Conservation (phyloP, 805 yeast genomes). For the Kluyveromyces nonfermentans region DNA sequence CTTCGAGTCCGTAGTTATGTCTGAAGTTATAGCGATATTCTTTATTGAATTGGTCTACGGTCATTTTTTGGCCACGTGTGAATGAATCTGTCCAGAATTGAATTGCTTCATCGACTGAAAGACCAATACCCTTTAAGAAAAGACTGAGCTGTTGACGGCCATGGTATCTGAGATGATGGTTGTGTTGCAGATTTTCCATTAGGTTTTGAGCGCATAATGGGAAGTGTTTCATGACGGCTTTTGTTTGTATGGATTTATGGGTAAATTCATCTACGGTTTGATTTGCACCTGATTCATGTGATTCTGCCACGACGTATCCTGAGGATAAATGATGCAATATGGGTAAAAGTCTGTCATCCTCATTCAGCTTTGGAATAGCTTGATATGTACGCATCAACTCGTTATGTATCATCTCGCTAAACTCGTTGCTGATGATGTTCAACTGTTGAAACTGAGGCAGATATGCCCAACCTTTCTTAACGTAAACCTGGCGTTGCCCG, state of each 20-base stretch:
- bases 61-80: constrained; percentile 42
- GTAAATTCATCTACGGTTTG: constrained; percentile 42
- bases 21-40: constrained; percentile 84
- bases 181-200: constrained; percentile 47
- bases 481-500: constrained; percentile 57
- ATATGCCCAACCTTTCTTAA: constrained; percentile 67
- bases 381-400: constrained; percentile 63
- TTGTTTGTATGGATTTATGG: constrained; percentile 48
- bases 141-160: constrained; percentile 82
- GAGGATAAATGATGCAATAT: constrained; percentile 68
- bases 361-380: constrained; percentile 75
- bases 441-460: constrained; percentile 77
- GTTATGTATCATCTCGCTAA: constrained; percentile 39
- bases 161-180: constrained; percentile 68
- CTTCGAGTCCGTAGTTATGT: constrained; percentile 88
- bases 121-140: constrained; percentile 84
- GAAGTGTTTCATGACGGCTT: constrained; percentile 50
- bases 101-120: constrained; percentile 78
- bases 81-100: constrained; percentile 77
- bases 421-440: constrained; percentile 61
- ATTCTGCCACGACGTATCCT: constrained; percentile 55
- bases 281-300: constrained; percentile 30
- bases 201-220: constrained; percentile 75
- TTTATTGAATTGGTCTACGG: constrained; percentile 70
- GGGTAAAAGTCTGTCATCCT: constrained; percentile 83